Evolutionary conservation across 371 early-diverging fungal species (phyloP).

Genomic region (Mortierella sp.): DNA sequence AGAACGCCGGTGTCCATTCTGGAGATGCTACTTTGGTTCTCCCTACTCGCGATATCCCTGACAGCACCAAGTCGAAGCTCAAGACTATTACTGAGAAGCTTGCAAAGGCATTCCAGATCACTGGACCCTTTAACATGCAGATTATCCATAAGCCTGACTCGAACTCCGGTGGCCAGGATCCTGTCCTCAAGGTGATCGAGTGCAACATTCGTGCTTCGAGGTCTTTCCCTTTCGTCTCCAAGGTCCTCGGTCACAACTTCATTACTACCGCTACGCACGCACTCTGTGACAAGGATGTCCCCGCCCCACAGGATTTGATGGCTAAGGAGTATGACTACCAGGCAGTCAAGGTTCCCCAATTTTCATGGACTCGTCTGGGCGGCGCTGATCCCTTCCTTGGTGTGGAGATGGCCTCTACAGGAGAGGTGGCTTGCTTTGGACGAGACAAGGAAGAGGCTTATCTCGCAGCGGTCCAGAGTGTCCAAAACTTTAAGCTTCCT

Average conservation of each 20-base stretch:
- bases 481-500: slow-evolving; percentile 86
- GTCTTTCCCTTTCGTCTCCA: slow-evolving; percentile 96
- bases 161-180: slow-evolving; percentile 49
- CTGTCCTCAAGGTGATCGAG: slow-evolving; percentile 91
- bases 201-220: slow-evolving; percentile 97
- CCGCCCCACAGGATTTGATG: slow-evolving; percentile 78
- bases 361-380: slow-evolving; percentile 91
- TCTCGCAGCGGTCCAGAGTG: slow-evolving; percentile 80
- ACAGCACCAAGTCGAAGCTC: slow-evolving; percentile 71
- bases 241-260: slow-evolving; percentile 89
- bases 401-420: slow-evolving; percentile 98
- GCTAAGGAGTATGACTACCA: slow-evolving; percentile 70
- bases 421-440: slow-evolving; percentile 98
- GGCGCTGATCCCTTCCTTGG: slow-evolving; percentile 97
- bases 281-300: slow-evolving; percentile 70
- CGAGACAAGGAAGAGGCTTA: slow-evolving; percentile 88
- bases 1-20: slow-evolving; percentile 96
- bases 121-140: slow-evolving; percentile 97
- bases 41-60: slow-evolving; percentile 81
- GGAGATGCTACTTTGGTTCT: slow-evolving; percentile 95
- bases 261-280: slow-evolving; percentile 91
- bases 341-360: slow-evolving; percentile 94
- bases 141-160: slow-evolving; percentile 73
- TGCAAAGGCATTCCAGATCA: slow-evolving; percentile 88
- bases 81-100: slow-evolving; percentile 85